These are phyloP conservation scores for Schwanniomyces yamadae DNA, from an alignment of 805 yeast genomes.

Conservation along the genomic window DNA sequence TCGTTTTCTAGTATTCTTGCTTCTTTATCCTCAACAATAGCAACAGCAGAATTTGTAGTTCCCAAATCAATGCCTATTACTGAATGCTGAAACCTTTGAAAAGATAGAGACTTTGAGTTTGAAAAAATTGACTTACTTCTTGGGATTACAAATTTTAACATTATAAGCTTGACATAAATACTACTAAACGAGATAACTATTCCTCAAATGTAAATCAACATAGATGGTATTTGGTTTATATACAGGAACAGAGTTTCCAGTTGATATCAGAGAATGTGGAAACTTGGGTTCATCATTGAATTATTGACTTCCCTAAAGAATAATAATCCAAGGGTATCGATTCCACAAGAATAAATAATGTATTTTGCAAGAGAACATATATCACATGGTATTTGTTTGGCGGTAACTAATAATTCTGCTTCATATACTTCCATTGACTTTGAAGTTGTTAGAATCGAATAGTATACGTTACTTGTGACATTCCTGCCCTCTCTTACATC, in stretches of 20 bases:
- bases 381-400: not conserved
- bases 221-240: no score
- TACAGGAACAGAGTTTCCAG: no score
- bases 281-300: no score
- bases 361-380: not conserved
- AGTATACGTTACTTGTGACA: conserved; percentile 4
- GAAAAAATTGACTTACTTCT: no score
- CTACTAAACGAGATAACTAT: no score
- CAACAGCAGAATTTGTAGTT: conserved; percentile 85
- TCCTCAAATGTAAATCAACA: no score
- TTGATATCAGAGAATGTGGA: no score
- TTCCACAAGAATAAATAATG: conserved; percentile 8
- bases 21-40: conserved; percentile 62
- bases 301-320: conserved; percentile 7
- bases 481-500: not conserved
- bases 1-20: conserved; percentile 72
- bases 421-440: conserved; percentile 14
- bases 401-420: conserved; percentile 6
- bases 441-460: conserved; percentile 14
- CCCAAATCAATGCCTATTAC: conserved; percentile 84
- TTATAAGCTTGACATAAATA: no score
- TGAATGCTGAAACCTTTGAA: conserved; percentile 18
- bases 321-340: conserved; percentile 11
- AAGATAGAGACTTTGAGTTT: no score
- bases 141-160: no score